Evolutionary conservation across 2,329 filamentous ascomycete species (phyloP), one percentile per base, ranked within the genome.

Genomic region (Xylariomycetidae sp.): DNA sequence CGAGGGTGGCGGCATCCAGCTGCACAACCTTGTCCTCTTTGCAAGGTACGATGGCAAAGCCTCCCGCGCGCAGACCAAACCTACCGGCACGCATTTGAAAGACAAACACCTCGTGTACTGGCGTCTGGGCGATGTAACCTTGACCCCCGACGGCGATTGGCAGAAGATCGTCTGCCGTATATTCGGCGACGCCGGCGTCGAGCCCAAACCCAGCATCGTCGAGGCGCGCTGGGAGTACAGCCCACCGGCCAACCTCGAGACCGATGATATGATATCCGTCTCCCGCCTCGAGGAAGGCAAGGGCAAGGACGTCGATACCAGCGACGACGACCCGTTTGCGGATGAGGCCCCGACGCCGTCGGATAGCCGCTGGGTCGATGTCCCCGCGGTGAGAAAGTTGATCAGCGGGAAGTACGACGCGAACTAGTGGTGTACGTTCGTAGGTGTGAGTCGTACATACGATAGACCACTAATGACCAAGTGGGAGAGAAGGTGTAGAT

Each of bases 101-200:
- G 85, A 90, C 27, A 82, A 82, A 50, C 79, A 80, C 28, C 54
- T 87, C 16, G 79, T 92, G 10, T 88, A 85, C 66, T 93, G 86
- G 85, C 78, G 81, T 10, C 61, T 92, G 1, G 81, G 81, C 28
- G 82, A 93, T 42, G 66, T 96, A 12, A 82, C 77, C 0, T 68
- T 83, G 25, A 73, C 72, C 12, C 59, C 80, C 1, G 67, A 70
- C 27, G 63, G 74, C 7, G 78, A 78, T 31, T 72, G 76, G 44
- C 73, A 82, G 50, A 90, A 87, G 61, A 76, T 95, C 37, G 79
- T 95, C 6, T 92, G 87, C 38, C 77, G 88, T 3, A 84, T 98
- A 47, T 65, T 73, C 8, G 71, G 81, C 16, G 85, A 85, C 0
- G 82, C 89, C 20, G 76, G 76, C 16, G 70, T 76, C 32, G 77